Percentiles rank a stretch among this genome's conserved stretches.
phyloP scores from a whole-genome alignment of 371 early-diverging fungal genomes.

The Synchytrium microbalum region DNA sequence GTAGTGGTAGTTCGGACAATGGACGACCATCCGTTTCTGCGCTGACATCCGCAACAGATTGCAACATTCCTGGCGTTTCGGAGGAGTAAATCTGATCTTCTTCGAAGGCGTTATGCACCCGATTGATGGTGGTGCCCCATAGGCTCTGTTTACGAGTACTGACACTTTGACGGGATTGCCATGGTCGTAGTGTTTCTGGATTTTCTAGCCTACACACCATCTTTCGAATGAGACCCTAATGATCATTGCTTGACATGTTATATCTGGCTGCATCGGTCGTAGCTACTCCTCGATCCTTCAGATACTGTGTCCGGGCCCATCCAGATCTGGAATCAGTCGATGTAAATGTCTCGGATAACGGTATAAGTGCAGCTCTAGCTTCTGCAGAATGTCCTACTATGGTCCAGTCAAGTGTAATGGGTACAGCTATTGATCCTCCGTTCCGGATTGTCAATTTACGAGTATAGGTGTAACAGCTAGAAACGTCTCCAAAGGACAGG shows the following conservation, averaged over 20 bases:
- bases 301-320: constrained; percentile 31
- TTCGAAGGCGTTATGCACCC: not conserved
- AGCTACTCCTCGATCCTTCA: constrained; percentile 22
- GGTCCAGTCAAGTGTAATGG: constrained; percentile 38
- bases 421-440: constrained; percentile 44
- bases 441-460: constrained; percentile 41
- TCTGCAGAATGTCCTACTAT: constrained; percentile 42
- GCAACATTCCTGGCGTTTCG: not conserved
- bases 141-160: constrained; percentile 10
- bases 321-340: constrained; percentile 41
- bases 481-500: constrained; percentile 46
- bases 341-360: constrained; percentile 34
- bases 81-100: not conserved
- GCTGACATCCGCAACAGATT: not conserved
- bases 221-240: constrained; percentile 38
- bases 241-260: constrained; percentile 31
- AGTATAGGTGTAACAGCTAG: constrained; percentile 38
- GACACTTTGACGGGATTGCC: constrained; percentile 4
- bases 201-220: constrained; percentile 31
- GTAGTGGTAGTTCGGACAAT: too few species aligned
- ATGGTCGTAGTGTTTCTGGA: constrained; percentile 12
- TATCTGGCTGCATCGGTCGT: constrained; percentile 8
- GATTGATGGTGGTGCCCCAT: constrained; percentile 17
- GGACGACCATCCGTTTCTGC: not conserved
- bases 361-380: constrained; percentile 19